Percentiles rank a stretch among this genome's conserved stretches.
Evolutionary conservation across 768 basidiomycete genomes (phyloP).

Genomic region (Tylopilus intermedius): DNA sequence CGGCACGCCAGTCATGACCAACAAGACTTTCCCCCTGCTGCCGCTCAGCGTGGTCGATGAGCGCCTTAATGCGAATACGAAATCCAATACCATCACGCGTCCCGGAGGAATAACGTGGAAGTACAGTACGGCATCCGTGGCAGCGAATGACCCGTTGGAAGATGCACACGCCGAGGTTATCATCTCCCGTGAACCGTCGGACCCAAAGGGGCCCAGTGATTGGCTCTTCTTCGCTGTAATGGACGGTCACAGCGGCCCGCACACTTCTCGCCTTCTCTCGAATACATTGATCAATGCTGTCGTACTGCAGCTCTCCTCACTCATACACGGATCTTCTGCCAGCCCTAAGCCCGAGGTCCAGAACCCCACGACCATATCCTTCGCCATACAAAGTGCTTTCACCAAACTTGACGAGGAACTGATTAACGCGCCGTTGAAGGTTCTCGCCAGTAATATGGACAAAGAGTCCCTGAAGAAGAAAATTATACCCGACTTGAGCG

Average conservation of each 20-base stretch:
- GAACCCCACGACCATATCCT: constrained; percentile 51
- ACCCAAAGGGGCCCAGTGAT: constrained; percentile 59
- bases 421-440: constrained; percentile 66
- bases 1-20: constrained; percentile 55
- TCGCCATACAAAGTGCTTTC: constrained; percentile 75
- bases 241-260: constrained; percentile 84
- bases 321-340: constrained; percentile 35
- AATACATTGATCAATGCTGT: constrained; percentile 82
- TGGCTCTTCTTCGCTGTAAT: constrained; percentile 83
- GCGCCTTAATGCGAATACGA: constrained; percentile 53
- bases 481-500: constrained; percentile 58
- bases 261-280: constrained; percentile 81
- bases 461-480: constrained; percentile 47
- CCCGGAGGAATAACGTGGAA: constrained; percentile 63
- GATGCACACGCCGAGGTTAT: constrained; percentile 76
- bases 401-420: constrained; percentile 81
- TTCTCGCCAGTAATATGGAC: constrained; percentile 57
- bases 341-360: constrained; percentile 33
- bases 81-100: constrained; percentile 40
- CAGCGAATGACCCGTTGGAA: constrained; percentile 89
- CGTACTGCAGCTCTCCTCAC: constrained; percentile 62
- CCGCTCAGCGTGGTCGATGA: constrained; percentile 51
- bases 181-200: constrained; percentile 57
- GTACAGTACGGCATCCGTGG: constrained; percentile 71
- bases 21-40: constrained; percentile 50